Conservation (phyloP, 768 basidiomycete species). For the Boletus barrowsii region DNA sequence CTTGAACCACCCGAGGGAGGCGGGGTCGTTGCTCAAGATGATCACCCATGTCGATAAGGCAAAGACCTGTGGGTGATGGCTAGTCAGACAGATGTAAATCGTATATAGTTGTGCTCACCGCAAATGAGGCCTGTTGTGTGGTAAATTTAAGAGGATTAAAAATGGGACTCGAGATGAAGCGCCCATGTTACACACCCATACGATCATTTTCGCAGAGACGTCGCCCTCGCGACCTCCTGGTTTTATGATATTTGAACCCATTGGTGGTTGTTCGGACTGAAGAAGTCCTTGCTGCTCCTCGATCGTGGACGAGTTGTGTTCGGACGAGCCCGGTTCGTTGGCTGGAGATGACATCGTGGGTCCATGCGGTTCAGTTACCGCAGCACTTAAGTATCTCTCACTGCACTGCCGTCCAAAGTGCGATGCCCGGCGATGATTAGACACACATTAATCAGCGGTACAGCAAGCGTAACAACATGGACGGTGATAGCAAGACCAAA, state of each 20-base stretch:
- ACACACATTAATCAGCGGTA: slow-evolving; percentile 30
- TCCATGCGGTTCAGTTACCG: too few relatives aligned
- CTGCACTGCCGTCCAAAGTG: too few relatives aligned
- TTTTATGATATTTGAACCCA: slow-evolving; percentile 30
- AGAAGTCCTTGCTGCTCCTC: slow-evolving; percentile 20
- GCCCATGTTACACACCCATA: slow-evolving; percentile 35
- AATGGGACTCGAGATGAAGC: not conserved
- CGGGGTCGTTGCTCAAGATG: slow-evolving; percentile 45
- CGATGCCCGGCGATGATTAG: too few relatives aligned
- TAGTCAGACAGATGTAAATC: not conserved
- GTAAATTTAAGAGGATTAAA: too few relatives aligned
- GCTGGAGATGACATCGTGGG: not conserved
- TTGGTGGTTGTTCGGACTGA: not conserved
- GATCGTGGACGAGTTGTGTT: not conserved
- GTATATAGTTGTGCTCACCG: slow-evolving; percentile 11
- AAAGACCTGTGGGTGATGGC: slow-evolving; percentile 34
- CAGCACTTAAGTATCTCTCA: too few relatives aligned
- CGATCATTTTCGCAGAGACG: slow-evolving; percentile 28
- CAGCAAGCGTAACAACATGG: slow-evolving; percentile 18
- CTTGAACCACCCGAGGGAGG: slow-evolving; percentile 55
- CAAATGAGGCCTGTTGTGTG: slow-evolving; percentile 15
- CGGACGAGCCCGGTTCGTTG: not conserved
- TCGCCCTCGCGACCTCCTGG: slow-evolving; percentile 42
- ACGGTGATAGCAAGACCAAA: slow-evolving; percentile 9
- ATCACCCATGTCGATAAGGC: slow-evolving; percentile 43